Evolutionary conservation across 306 rosid genomes (phyloP).

Genomic region (Lablab purpureus): DNA sequence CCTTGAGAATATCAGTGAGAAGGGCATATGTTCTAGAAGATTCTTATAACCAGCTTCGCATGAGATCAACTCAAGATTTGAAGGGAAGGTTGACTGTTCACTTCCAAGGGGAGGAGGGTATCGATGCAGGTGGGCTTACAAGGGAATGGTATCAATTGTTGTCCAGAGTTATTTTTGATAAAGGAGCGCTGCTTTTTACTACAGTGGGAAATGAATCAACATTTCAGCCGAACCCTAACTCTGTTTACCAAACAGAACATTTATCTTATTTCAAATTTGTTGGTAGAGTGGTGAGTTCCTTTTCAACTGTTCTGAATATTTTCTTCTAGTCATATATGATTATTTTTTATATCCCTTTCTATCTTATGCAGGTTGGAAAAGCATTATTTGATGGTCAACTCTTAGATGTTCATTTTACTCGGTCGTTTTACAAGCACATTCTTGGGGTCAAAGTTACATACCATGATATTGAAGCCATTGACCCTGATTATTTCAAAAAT

Average conservation of each 20-base stretch:
- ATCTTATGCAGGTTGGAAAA: constrained; percentile 85
- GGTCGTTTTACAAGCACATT: constrained; percentile 99
- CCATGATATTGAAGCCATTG: constrained; percentile 99
- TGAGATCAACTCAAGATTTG: constrained; percentile 86
- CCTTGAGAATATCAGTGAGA: constrained; percentile 94
- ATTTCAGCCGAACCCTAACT: constrained; percentile 98
- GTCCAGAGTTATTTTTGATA: constrained; percentile 98
- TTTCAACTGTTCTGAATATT: constrained; percentile 41
- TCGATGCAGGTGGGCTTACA: constrained; percentile 99
- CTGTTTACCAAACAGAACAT: constrained; percentile 99
- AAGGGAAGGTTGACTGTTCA: constrained; percentile 98
- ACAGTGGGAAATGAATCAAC: constrained; percentile 99
- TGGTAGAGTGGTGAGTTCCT: constrained; percentile 93
- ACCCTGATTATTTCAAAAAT: constrained; percentile 91
- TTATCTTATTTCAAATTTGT: constrained; percentile 97
- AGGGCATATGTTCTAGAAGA: constrained; percentile 98
- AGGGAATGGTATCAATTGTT: constrained; percentile 98
- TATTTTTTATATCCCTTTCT: constrained; percentile 31
- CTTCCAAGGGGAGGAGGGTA: constrained; percentile 99
- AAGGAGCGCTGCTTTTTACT: constrained; percentile 94
- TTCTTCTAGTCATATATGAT: constrained; percentile 30
- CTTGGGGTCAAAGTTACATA: constrained; percentile 95
- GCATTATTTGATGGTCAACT: constrained; percentile 98
- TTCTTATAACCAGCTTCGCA: constrained; percentile 95
- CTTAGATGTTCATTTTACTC: constrained; percentile 99